Evolutionary conservation across 1,284 basidiomycete species (phyloP).

Genomic region (Flammula alnicola): DNA sequence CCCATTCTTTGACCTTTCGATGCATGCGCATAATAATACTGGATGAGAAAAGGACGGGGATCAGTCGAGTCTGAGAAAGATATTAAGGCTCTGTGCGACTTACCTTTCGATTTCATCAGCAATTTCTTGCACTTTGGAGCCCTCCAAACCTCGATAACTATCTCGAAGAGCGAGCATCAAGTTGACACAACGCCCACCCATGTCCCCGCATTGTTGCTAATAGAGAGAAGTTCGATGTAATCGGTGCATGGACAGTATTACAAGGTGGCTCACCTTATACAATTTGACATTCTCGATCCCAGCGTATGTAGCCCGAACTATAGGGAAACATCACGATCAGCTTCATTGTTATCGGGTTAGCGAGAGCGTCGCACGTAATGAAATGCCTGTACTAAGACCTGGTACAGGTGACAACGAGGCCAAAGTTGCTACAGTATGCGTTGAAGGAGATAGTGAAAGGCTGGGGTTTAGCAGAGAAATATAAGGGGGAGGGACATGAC

Average conservation of each 20-base stretch:
- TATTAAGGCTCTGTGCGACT: conserved; percentile 15
- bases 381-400: conserved; percentile 30
- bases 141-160: conserved; percentile 37
- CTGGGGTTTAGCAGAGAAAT: conserved; percentile 6
- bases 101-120: conserved; percentile 44
- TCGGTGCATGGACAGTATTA: conserved; percentile 4
- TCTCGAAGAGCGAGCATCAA: conserved; percentile 40
- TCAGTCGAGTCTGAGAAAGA: background rate
- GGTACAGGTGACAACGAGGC: conserved; percentile 30
- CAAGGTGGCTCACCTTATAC: conserved; percentile 35
- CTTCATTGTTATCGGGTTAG: background rate
- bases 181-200: conserved; percentile 37
- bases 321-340: background rate
- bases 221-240: background rate
- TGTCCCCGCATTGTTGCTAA: conserved; percentile 44
- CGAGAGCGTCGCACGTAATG: conserved; percentile 25
- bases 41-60: conserved; percentile 12
- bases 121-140: conserved; percentile 32
- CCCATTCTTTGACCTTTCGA: conserved; percentile 42
- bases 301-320: conserved; percentile 33
- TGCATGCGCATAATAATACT: conserved; percentile 41
- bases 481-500: conserved; percentile 8
- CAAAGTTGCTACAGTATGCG: conserved; percentile 24
- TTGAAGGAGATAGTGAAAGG: conserved; percentile 13
- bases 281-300: conserved; percentile 40